Base-by-base conservation (phyloP, 345 rosid genomes). In the Raphanus sativus region DNA sequence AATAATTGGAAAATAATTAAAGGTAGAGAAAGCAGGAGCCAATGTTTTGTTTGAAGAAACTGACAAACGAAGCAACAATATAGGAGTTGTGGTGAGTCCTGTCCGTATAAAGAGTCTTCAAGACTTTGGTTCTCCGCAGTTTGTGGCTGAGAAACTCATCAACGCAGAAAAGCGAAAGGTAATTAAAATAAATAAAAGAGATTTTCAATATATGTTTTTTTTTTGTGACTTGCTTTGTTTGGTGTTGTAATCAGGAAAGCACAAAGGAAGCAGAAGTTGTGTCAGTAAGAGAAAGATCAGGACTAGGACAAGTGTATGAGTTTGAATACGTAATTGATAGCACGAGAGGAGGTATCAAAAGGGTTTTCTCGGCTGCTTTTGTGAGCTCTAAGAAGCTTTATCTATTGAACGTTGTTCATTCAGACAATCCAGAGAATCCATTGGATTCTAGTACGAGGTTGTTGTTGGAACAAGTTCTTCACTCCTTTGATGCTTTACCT, bases 21-120 rank as follows among this genome's bases (percentile, higher is more conserved):
- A 89, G 98, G 89, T 90, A 76, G 97, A 91, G 9, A 94, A 90
- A 84, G 93, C 97, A 68, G 98, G 97, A 67, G 97, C 98, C 4
- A 88, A 87, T 15, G 93, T 76, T 75, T 83, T 94, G 77, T 91
- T 91, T 76, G 93, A 94, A 87, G 90, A 91, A 76, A 65, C 81
- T 40, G 83, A 73, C n/a, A 86, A 83, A 62, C 89, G 90, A 75
- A 87, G 84, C 73, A 92, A 94, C 86, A 92, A 84, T 75, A 66
- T 89, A 25, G 98, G 98, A 66, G 90, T 92, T 42, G 97, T 94
- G 25, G 98, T 94, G 55, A 88, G 75, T 83, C 95, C 93, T 16
- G 89, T 92, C 88, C 98, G 97, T 69, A 85, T 92, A 40, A 60
- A 80, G 1, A 88, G 75, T 75, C 97, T 91, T 56, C 85, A 83